Base-by-base conservation (phyloP, 768 basidiomycete species). In the Termitomyces sp. region DNA sequence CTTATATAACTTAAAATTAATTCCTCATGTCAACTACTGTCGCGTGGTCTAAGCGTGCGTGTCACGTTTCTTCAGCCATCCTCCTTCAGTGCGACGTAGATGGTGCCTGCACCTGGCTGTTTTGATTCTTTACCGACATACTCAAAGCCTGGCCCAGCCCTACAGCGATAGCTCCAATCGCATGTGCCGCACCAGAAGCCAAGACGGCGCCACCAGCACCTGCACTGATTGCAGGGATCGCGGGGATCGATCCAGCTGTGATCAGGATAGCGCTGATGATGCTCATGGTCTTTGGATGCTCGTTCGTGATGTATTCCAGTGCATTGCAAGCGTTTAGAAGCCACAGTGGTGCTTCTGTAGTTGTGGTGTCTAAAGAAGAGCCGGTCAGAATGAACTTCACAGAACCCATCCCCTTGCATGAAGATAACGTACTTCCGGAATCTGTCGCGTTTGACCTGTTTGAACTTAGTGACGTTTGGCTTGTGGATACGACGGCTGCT, bases 211-310 rank as follows among this genome's bases (percentile, higher is more conserved):
- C 89, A 22, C 88, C 88, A 5, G 84, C 86, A 20, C 84, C 86
- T 0, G 83, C 83, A 50, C 76, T 77, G 65, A 91, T 81, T 2
- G 79, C 87, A 22, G 89, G 89, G 33, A 91, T 80, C 0, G 87
- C 73, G 0, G 89, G 89, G 44, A 92, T 75, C 33, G 86, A 84
- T 36, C 89, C 90, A 33, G 86, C 86, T 2, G 88, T 89, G 66
- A 92, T 88, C 58, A 92, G 80, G 53, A 92, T 83, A 7, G 89
- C 89, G 61, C 87, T 87, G 53, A 90, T 69, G 34, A 88, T 80
- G 60, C 81, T 85, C 86, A 90, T 77, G 47, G 76, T 81, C 67
- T 86, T 86, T 10, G 90, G 90, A 63, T 92, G 88, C 63, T 91
- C 90, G 59, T 76, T 80, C 10, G 83, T 82, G 54, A 92, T 81